Base-by-base conservation (phyloP, 148 eudicot species). In the Persicaria tinctoria region DNA sequence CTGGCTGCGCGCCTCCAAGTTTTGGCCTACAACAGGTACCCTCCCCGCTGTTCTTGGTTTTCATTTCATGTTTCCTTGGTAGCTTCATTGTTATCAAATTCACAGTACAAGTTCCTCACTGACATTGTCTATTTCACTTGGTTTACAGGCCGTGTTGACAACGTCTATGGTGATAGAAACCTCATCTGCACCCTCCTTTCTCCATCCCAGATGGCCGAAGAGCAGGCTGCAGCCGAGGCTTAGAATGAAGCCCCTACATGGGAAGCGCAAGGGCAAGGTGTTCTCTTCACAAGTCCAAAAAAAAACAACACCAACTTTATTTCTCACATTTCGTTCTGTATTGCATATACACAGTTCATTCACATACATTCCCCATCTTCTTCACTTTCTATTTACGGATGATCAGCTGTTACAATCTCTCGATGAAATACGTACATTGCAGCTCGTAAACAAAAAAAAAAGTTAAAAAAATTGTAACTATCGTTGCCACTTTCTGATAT, bases 151-250 rank as follows among this genome's bases (percentile, higher is more conserved):
- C 97, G 97, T 68, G 93, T 95, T 2, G 96, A 95, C 87, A 95
- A 95, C 70, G 99, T 95, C 63, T 95, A 95, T 62, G 99, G 99
- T 18, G 99, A 95, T 80, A 90, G 99, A 64, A 95, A 95, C 90
- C 91, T 95, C 76, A 56, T 87, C 80, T 95, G 99, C 90, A 92
- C 97, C 51, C 96, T 95, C 76, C 99, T 82, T 7, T 66, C 70
- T 17, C 88, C 96, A 2, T 87, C 87, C 47, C 79, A 91, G 74
- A 86, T 80, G 48, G 94, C 80, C 0, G 97, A 95, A 86, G 92
- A 90, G 79, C 81, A 85, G 78, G 99, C 97, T 3, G 93, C 85
- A 66, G 98, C 98, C 0, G 81, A 87, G 66, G 99, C 97, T 68
- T 95, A 87, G 79, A 75, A 20, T 50, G 74, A 47, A 44, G 73